Conservation (phyloP, 192 early-diverging fungal species). For the Podochytrium sp. region DNA sequence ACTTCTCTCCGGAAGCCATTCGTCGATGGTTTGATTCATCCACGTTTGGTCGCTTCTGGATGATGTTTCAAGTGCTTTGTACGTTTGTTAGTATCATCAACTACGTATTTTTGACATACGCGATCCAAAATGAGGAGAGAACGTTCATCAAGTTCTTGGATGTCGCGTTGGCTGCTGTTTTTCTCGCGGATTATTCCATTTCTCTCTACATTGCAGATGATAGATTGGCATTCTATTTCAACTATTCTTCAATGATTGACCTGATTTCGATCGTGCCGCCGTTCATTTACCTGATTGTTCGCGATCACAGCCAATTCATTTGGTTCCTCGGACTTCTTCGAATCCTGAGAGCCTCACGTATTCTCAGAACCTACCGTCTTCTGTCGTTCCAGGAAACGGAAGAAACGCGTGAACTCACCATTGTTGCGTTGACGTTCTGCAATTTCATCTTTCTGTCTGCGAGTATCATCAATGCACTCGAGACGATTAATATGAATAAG, state of each 20-base stretch:
- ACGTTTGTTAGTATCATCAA: slow-evolving; percentile 55
- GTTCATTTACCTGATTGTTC: slow-evolving; percentile 55
- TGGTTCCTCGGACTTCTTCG: slow-evolving; percentile 60
- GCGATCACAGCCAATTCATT: slow-evolving; percentile 47
- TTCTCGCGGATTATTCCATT: slow-evolving; percentile 51
- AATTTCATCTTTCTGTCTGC: slow-evolving; percentile 61
- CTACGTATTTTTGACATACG: slow-evolving; percentile 55
- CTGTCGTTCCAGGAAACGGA: slow-evolving; percentile 57
- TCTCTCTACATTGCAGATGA: slow-evolving; percentile 61
- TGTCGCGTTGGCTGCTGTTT: slow-evolving; percentile 48
- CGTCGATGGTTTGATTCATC: slow-evolving; percentile 48
- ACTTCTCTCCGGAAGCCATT: slow-evolving; percentile 49
- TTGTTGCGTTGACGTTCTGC: slow-evolving; percentile 51
- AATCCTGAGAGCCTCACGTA: slow-evolving; percentile 54
- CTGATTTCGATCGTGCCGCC: slow-evolving; percentile 58
- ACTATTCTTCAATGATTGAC: slow-evolving; percentile 49
- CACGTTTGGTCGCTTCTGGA: slow-evolving; percentile 50
- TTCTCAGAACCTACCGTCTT: slow-evolving; percentile 55
- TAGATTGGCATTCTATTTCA: slow-evolving; percentile 55
- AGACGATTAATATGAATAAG: slow-evolving; percentile 40
- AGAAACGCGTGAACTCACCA: slow-evolving; percentile 54
- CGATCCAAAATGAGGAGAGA: slow-evolving; percentile 22
- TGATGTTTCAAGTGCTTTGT: slow-evolving; percentile 56
- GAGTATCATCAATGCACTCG: slow-evolving; percentile 56
- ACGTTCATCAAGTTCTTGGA: slow-evolving; percentile 52